Conservation (phyloP, 1,139 yeast species). For the Candida sp. region DNA sequence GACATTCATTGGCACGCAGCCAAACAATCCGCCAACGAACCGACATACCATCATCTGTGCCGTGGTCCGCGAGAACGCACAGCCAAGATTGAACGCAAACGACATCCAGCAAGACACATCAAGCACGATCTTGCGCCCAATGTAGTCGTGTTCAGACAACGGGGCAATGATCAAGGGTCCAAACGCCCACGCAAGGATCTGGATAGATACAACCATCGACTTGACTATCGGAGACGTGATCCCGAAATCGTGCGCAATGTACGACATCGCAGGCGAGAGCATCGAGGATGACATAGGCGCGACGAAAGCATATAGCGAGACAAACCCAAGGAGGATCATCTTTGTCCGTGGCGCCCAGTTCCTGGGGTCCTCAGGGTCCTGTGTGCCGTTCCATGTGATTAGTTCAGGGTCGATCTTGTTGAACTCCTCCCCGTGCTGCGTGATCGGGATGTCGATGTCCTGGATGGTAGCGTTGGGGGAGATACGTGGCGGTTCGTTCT, state of each 20-base stretch:
- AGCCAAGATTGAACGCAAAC: conserved; percentile 41
- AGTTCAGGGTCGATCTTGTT: conserved; percentile 45
- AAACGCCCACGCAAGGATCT: conserved; percentile 50
- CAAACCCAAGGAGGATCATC: conserved; percentile 33
- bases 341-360: conserved; percentile 39
- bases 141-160: conserved; percentile 44
- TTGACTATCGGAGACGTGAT: conserved; percentile 32
- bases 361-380: conserved; percentile 45
- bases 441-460: conserved; percentile 30
- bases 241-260: conserved; percentile 36
- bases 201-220: conserved; percentile 48
- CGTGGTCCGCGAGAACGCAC: conserved; percentile 44
- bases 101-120: conserved; percentile 42
- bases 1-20: conserved; percentile 47
- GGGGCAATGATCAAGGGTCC: conserved; percentile 52
- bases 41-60: conserved; percentile 44
- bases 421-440: conserved; percentile 42
- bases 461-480: conserved; percentile 17
- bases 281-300: conserved; percentile 53
- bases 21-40: conserved; percentile 44
- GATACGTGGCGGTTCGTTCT: conserved; percentile 12
- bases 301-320: conserved; percentile 45
- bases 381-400: conserved; percentile 42
- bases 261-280: conserved; percentile 46
- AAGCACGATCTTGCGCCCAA: conserved; percentile 45